Evolutionary conservation across 441 rosid genomes (phyloP).

Genomic region (Kokia cookei): DNA sequence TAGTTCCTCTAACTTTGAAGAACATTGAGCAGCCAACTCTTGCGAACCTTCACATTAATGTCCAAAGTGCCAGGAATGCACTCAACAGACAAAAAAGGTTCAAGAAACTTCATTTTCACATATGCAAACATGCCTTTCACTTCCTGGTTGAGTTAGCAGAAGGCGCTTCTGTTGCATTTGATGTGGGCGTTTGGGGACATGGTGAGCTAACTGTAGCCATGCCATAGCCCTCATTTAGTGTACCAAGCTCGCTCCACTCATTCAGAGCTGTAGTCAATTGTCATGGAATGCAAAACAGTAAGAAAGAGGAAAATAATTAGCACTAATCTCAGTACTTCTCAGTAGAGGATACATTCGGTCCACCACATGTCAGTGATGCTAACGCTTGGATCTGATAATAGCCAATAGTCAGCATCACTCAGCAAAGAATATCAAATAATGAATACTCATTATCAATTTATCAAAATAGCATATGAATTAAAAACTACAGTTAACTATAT

Average conservation of each 20-base stretch:
- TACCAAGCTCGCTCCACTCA: constrained; percentile 54
- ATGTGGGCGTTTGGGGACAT: constrained; percentile 57
- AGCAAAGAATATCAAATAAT: constrained; percentile 26
- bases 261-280: constrained; percentile 37
- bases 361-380: constrained; percentile 93
- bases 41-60: not conserved
- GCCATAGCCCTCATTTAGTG: constrained; percentile 39
- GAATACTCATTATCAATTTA: not conserved
- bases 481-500: not conserved
- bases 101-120: not conserved
- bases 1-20: not conserved
- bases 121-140: constrained; percentile 19
- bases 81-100: not conserved
- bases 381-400: constrained; percentile 78
- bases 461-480: not conserved
- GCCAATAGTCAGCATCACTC: constrained; percentile 95
- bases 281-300: constrained; percentile 31
- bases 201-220: constrained; percentile 42
- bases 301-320: not conserved
- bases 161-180: constrained; percentile 39
- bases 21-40: constrained; percentile 5
- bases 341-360: constrained; percentile 72
- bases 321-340: not conserved
- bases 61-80: not conserved
- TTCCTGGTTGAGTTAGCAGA: constrained; percentile 34